A percentile compares a stretch with the other conserved stretches of the same genome.
Conservation (phyloP, 495 filamentous ascomycete species). For the Neurospora sp. region DNA sequence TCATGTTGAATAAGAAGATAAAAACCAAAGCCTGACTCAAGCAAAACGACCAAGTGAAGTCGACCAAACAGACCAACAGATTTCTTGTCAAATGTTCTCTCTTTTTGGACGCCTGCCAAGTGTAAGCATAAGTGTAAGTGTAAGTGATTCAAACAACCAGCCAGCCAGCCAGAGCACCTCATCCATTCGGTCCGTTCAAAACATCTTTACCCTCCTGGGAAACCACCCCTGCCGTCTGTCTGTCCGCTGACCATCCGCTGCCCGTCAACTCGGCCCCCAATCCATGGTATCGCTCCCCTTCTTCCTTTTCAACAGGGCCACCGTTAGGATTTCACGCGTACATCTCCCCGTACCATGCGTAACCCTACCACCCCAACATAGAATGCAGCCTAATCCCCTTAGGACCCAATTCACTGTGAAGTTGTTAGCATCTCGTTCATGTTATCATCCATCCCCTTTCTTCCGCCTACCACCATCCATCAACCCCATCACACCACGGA, state of each 20-base stretch:
- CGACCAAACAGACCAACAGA: background rate
- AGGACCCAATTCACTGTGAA: slow-evolving; percentile 30
- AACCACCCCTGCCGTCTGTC: background rate
- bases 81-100: background rate
- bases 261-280: background rate
- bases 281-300: background rate
- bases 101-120: background rate
- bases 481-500: too few species aligned
- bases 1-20: background rate
- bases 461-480: background rate
- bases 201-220: background rate
- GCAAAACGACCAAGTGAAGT: background rate
- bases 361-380: slow-evolving; percentile 21
- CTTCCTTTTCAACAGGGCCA: background rate
- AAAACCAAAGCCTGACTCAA: background rate
- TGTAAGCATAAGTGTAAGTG: background rate
- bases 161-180: background rate
- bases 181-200: background rate
- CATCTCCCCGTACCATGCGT: background rate
- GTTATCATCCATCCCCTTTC: background rate
- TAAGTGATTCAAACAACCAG: background rate
- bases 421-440: background rate
- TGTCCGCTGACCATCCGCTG: background rate
- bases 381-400: slow-evolving; percentile 32
- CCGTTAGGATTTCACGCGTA: background rate